Percentiles rank a stretch among this genome's conserved stretches.
Evolutionary conservation across 2,329 filamentous ascomycete species (phyloP).

Genomic region (Zelopaecilomyces penicillatus): DNA sequence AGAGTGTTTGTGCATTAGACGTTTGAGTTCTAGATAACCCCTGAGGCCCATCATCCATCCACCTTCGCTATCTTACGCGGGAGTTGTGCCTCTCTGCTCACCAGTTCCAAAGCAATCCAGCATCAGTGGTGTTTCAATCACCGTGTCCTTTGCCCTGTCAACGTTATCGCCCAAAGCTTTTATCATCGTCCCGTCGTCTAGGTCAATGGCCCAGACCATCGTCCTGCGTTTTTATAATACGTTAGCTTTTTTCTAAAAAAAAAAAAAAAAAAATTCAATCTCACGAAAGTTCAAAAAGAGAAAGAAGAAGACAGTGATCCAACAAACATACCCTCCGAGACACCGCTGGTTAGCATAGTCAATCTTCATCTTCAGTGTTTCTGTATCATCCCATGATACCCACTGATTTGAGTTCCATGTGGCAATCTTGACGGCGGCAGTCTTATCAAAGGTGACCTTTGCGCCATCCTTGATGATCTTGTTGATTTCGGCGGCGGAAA

Average conservation of each 20-base stretch:
- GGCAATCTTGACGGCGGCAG: conserved; percentile 23
- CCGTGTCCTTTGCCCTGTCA: no score
- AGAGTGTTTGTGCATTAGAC: no score
- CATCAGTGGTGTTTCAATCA: no score
- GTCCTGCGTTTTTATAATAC: conserved; percentile 15
- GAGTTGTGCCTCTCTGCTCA: no score
- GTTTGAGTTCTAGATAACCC: no score
- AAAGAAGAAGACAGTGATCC: no score
- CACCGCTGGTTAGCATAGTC: conserved; percentile 22
- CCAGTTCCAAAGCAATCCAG: no score
- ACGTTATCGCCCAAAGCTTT: not conserved
- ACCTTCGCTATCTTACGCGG: no score
- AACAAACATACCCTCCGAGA: conserved; percentile 11
- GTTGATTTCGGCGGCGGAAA: conserved; percentile 25
- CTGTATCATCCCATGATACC: conserved; percentile 28
- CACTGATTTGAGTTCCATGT: conserved; percentile 27
- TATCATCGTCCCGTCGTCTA: conserved; percentile 16
- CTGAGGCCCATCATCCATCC: no score
- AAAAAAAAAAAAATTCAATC: no score
- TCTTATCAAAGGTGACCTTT: conserved; percentile 14
- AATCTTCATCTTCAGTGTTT: conserved; percentile 25
- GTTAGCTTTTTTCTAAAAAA: conserved; percentile 16
- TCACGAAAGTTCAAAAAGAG: no score
- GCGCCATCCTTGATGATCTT: conserved; percentile 16
- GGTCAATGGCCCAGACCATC: conserved; percentile 23